These are phyloP conservation scores for Fomitiporia mediterranea DNA, from an alignment of 1,284 basidiomycete genomes.

Conservation along the genomic window DNA sequence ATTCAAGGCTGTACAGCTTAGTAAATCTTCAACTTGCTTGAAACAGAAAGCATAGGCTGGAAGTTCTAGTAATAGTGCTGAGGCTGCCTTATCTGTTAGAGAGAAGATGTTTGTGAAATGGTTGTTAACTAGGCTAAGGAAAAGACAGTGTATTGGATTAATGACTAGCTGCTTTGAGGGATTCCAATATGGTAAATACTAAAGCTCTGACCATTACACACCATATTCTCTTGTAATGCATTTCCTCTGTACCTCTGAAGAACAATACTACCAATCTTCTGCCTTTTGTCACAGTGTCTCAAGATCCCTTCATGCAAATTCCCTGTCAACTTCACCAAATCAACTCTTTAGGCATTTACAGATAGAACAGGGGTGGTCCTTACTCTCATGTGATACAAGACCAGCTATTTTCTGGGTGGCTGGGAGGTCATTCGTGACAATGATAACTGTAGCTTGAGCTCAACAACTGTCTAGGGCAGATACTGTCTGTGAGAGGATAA, in stretches of 20 bases:
- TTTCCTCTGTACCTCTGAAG: slow-evolving; percentile 13
- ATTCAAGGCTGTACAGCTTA: too few relatives aligned
- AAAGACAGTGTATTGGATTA: slow-evolving; percentile 37
- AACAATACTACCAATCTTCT: slow-evolving; percentile 23
- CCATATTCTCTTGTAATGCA: slow-evolving; percentile 26
- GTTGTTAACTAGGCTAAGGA: slow-evolving; percentile 29
- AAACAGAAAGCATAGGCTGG: neutral
- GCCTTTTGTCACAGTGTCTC: slow-evolving; percentile 20
- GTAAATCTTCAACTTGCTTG: too few relatives aligned
- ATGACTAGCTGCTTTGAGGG: slow-evolving; percentile 28
- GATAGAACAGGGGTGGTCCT: slow-evolving; percentile 21
- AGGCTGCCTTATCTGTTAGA: neutral
- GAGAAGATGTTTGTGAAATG: slow-evolving; percentile 21
- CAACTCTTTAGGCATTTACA: slow-evolving; percentile 19
- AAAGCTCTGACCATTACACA: slow-evolving; percentile 34
- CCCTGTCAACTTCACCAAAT: slow-evolving; percentile 19
- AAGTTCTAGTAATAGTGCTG: neutral
- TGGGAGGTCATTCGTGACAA: slow-evolving; percentile 28
- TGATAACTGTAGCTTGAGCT: neutral
- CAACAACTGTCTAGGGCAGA: slow-evolving; percentile 21
- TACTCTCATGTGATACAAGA: slow-evolving; percentile 13
- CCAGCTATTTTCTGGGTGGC: slow-evolving; percentile 28
- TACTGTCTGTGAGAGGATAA: slow-evolving; percentile 24
- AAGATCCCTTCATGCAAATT: slow-evolving; percentile 4
- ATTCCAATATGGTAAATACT: slow-evolving; percentile 37